These are phyloP conservation scores for Kappamyces sp. DNA, from an alignment of 192 early-diverging fungal species.

Conservation along the genomic window DNA sequence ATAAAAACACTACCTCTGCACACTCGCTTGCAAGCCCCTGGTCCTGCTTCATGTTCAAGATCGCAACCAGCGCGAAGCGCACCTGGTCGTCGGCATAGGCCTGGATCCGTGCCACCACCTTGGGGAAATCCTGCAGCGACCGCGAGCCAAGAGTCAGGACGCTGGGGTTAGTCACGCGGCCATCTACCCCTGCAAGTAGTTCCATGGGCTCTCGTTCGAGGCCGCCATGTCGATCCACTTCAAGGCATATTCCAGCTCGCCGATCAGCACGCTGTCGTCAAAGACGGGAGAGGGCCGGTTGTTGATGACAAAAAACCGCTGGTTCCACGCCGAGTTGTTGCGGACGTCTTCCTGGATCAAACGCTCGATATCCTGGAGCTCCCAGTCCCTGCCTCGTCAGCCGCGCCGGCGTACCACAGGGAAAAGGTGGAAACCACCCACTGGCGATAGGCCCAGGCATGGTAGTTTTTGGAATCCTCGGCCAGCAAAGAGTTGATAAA, in stretches of 20 bases:
- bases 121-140: slow-evolving; percentile 10
- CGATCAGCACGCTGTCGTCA: slow-evolving; percentile 36
- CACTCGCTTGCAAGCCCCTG: background rate
- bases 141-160: background rate
- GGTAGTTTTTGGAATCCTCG: slow-evolving; percentile 95
- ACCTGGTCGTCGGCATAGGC: slow-evolving; percentile 2
- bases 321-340: slow-evolving; percentile 99
- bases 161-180: background rate
- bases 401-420: slow-evolving; percentile 47
- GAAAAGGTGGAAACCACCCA: slow-evolving; percentile 77
- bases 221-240: slow-evolving; percentile 72
- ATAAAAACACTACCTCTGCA: background rate
- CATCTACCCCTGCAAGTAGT: slow-evolving; percentile 73
- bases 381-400: slow-evolving; percentile 30
- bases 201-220: slow-evolving; percentile 90
- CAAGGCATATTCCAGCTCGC: slow-evolving; percentile 63
- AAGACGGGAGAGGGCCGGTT: slow-evolving; percentile 30
- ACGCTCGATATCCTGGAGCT: slow-evolving; percentile 68
- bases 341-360: slow-evolving; percentile 75
- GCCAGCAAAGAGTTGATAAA: slow-evolving; percentile 68
- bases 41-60: slow-evolving; percentile 4
- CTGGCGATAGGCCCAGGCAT: slow-evolving; percentile 96
- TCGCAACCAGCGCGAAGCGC: slow-evolving; percentile 11
- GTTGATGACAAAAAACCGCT: slow-evolving; percentile 78
- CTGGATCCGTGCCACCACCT: slow-evolving; percentile 10